These are phyloP conservation scores for Saccharomyces cerevisiae DNA, from an alignment of 805 yeast genomes.

Conservation along the genomic window DNA sequence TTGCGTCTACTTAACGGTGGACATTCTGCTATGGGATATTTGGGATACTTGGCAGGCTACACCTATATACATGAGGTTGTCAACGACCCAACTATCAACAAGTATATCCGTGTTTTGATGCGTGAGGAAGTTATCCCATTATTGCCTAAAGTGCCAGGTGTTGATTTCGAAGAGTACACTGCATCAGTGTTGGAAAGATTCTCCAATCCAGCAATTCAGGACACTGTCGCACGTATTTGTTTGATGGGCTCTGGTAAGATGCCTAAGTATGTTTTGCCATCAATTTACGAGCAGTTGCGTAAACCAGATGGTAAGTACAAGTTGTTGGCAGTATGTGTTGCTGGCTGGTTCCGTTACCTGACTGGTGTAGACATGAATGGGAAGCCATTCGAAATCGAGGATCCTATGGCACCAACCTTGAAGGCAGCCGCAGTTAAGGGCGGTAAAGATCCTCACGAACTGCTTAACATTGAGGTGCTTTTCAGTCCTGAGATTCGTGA, in stretches of 20 bases:
- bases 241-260: constrained; percentile 8
- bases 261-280: constrained; percentile 7
- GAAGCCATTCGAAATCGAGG: constrained; percentile 1
- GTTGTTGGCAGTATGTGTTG: constrained; percentile 4
- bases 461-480: constrained; percentile 1
- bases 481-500: constrained; percentile 3
- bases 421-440: constrained; percentile 4
- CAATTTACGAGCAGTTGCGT: constrained; percentile 5
- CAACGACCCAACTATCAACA: constrained; percentile 3
- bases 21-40: constrained; percentile 5
- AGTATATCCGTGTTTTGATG: constrained; percentile 4
- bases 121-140: constrained; percentile 6
- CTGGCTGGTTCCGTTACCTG: constrained; percentile 9
- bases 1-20: constrained; percentile 6
- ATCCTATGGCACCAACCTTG: constrained; percentile 3
- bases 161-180: constrained; percentile 5
- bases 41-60: constrained; percentile 6
- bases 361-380: constrained; percentile 5
- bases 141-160: constrained; percentile 3
- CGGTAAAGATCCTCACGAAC: constrained; percentile 2
- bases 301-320: constrained; percentile 1
- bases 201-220: constrained; percentile 5
- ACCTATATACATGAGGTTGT: constrained; percentile 6
- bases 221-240: constrained; percentile 6
- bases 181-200: constrained; percentile 5